Evolutionary conservation across 768 basidiomycete species (phyloP), one percentile per base, ranked within the genome.

Genomic region (Lactifluus rugatus): DNA sequence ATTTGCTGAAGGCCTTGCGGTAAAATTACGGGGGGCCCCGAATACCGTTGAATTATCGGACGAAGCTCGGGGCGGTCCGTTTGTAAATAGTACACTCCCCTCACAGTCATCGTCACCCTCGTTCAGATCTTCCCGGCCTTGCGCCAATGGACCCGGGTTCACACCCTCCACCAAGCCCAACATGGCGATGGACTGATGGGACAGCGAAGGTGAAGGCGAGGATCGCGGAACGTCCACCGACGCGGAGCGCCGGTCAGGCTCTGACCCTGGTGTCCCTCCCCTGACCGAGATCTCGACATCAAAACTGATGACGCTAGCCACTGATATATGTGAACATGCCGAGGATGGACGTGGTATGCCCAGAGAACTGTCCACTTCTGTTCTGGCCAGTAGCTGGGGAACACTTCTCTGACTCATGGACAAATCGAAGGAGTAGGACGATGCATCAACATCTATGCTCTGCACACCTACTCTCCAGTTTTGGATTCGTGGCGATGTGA

Each of bases 221-320:
- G 21, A 37, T 16, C 16, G 25, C 2, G 26, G 37, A 47, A 25
- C 17, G 17, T 42, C 28, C 8, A 39, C 37, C 21, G 11, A 23
- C 42, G 23, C 42, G 21, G 48, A 49, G 55, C 39, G 55, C 39
- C 19, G 46, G 10, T 28, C 45, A 9, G 31, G 21, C 37, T 34
- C 39, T 8, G 23, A 8, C 39, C n/a, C 39, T 8, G 23, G 3
- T 21, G 28, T 26, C 39, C 19, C 52, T 11, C 44, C 36, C 26
- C 21, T 4, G 31, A 2, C 34, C 17, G 41, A 17, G 26, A 47
- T 1, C 21, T 37, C 25, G 34, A 59, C 34, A 2, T 54, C 32
- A 17, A 59, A 59, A 13, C 58, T 59, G 2, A 59, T 11, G 9
- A 23, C 46, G 28, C 58, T 50, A 19, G 42, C 19, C 34, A 45